Percentiles rank a stretch among this genome's conserved stretches.
Conservation (phyloP, 495 filamentous ascomycete species). For the Terfezia boudieri region DNA sequence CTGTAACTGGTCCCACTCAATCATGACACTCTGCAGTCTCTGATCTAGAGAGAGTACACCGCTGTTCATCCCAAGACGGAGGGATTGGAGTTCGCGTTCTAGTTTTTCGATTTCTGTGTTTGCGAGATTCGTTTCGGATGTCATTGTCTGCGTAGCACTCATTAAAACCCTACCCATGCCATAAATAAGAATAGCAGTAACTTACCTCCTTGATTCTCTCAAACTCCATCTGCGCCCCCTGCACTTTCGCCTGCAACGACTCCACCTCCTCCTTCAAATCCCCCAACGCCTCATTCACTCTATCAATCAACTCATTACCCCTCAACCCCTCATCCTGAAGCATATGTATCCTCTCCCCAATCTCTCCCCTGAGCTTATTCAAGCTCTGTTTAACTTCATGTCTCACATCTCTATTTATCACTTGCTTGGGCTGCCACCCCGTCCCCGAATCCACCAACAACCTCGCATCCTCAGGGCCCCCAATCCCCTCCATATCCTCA, state of each 20-base stretch:
- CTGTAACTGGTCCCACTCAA: slow-evolving; percentile 87
- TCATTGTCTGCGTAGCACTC: slow-evolving; percentile 31
- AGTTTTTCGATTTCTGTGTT: slow-evolving; percentile 94
- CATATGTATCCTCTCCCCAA: slow-evolving; percentile 60
- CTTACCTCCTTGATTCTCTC: slow-evolving; percentile 69
- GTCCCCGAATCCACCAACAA: slow-evolving; percentile 57
- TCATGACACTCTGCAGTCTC: slow-evolving; percentile 85
- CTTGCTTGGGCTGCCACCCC: slow-evolving; percentile 71
- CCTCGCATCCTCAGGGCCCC: slow-evolving; percentile 21
- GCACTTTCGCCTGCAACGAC: slow-evolving; percentile 62
- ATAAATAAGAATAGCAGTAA: not conserved
- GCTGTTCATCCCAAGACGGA: slow-evolving; percentile 66
- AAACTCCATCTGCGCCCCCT: slow-evolving; percentile 75
- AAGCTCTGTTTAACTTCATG: slow-evolving; percentile 60
- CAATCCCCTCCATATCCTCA: slow-evolving; percentile 18
- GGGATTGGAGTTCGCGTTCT: slow-evolving; percentile 89
- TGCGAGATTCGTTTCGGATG: slow-evolving; percentile 60
- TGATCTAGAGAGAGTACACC: slow-evolving; percentile 84
- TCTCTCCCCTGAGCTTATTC: slow-evolving; percentile 55
- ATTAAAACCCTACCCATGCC: slow-evolving; percentile 9
- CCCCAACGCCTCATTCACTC: slow-evolving; percentile 81
- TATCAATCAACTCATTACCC: slow-evolving; percentile 72
- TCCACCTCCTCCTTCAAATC: slow-evolving; percentile 86
- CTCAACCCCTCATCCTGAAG: slow-evolving; percentile 75
- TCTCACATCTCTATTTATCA: slow-evolving; percentile 68